Evolutionary conservation across 306 rosid genomes (phyloP).

Genomic region (Cicer bijugum): DNA sequence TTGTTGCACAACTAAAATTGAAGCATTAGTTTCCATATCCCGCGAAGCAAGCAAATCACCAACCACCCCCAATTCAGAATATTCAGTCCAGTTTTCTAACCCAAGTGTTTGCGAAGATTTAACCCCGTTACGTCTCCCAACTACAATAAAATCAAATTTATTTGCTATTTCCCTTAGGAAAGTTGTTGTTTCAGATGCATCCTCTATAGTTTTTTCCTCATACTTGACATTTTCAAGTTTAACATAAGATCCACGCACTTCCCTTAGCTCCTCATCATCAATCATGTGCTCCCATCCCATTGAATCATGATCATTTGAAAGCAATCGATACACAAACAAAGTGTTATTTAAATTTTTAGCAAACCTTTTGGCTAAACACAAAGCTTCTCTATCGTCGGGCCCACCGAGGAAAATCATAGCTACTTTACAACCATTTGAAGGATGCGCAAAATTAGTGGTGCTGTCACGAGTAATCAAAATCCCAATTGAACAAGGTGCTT

Average conservation of each 20-base stretch:
- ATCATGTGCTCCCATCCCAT: constrained; percentile 46
- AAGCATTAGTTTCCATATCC: constrained; percentile 47
- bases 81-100: constrained; percentile 64
- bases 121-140: constrained; percentile 55
- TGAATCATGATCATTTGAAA: not conserved
- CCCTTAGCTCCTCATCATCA: constrained; percentile 47
- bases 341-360: constrained; percentile 6
- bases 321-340: constrained; percentile 43
- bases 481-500: constrained; percentile 59
- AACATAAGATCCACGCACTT: constrained; percentile 16
- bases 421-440: not conserved
- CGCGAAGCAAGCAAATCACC: constrained; percentile 71
- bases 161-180: constrained; percentile 36
- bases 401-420: constrained; percentile 61
- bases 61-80: constrained; percentile 56
- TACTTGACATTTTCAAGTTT: constrained; percentile 36
- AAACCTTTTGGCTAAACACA: constrained; percentile 52
- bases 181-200: constrained; percentile 48
- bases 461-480: constrained; percentile 47
- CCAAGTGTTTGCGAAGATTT: constrained; percentile 50
- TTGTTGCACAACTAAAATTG: constrained; percentile 63
- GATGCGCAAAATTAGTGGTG: not conserved
- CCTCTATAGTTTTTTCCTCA: constrained; percentile 34
- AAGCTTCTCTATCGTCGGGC: constrained; percentile 59
- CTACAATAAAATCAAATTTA: constrained; percentile 52